Conservation (phyloP, 2,329 filamentous ascomycete species). For the Fusarium proliferatum region DNA sequence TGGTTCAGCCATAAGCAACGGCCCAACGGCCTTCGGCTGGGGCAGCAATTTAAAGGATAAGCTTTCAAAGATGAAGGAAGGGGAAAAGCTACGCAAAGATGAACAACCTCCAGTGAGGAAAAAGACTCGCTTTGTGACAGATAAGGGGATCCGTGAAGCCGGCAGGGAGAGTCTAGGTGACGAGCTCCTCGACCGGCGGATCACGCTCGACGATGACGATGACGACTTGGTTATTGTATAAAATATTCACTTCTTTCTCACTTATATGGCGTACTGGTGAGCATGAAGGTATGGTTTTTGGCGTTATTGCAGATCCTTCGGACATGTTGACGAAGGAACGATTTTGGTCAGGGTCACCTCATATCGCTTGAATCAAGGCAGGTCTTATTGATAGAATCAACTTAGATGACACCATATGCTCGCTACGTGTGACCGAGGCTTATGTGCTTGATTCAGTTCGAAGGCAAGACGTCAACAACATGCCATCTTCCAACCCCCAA, state of each 20-base stretch:
- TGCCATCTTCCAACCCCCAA: neutral
- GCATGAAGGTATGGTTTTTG: constrained; percentile 28
- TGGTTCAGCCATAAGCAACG: constrained; percentile 44
- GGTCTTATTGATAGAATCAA: constrained; percentile 15
- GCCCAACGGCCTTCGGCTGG: constrained; percentile 63
- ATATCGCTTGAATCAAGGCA: constrained; percentile 34
- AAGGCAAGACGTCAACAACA: constrained; percentile 17
- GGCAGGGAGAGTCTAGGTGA: constrained; percentile 77
- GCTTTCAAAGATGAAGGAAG: constrained; percentile 70
- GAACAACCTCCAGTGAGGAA: constrained; percentile 65
- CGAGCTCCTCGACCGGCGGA: constrained; percentile 54
- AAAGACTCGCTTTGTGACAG: constrained; percentile 83
- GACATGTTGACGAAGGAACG: constrained; percentile 42
- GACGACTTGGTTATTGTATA: constrained; percentile 64
- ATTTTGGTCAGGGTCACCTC: constrained; percentile 35
- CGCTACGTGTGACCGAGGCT: neutral
- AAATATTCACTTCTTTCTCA: constrained; percentile 29
- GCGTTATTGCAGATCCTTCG: constrained; percentile 35
- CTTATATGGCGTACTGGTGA: constrained; percentile 32
- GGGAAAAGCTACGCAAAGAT: constrained; percentile 60
- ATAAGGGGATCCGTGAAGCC: constrained; percentile 80
- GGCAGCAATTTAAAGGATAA: constrained; percentile 66
- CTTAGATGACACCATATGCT: neutral
- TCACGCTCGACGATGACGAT: constrained; percentile 58
- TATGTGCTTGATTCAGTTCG: neutral